Base-by-base conservation (phyloP, 352 stramenopile genomes). In the Bremia lactucae region DNA sequence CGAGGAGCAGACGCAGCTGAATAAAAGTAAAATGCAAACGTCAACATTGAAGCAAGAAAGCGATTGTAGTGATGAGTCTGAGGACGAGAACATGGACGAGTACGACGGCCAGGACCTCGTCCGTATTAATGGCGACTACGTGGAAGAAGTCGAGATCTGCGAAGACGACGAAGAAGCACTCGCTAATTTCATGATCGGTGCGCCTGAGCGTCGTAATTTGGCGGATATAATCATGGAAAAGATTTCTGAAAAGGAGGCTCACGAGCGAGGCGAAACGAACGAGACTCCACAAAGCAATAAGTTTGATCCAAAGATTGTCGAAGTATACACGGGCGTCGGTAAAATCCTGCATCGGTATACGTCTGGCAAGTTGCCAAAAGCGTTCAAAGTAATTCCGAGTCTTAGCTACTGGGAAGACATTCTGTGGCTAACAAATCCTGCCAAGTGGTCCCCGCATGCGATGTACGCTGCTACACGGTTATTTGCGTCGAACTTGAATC, bases 171-270 rank as follows among this genome's bases (percentile, higher is more conserved):
- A 94, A 29, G 69, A 93, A 60, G 82, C 68, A 29, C 59, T 94
- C 7, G 80, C 84, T 19, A 89, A 83, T 52, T 88, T 95, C 51
- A 84, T 94, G 58, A 73, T 95, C 41, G 73, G 77, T 3, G 79
- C 62, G 0, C 68, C 75, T 0, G 83, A 95, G 49, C 71, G 83
- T 33, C 83, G 84, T 48, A 98, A 95, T 49, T 74, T 99, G 10
- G 96, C 95, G 0, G 96, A 99, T 72, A 97, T 99, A 38, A 99
- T 99, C 61, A 97, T 99, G 87, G 88, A 96, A 58, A 98, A 98
- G 67, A 99, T 99, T 60, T 83, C 94, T 36, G 90, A 98, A 69
- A 98, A 98, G 57, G 79, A 95, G 37, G 76, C 74, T 2, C 68
- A 63, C 26, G 83, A 90, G 42, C 82, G 94, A 50, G 80, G 83